Evolutionary conservation across 257 asterid genomes (phyloP), one percentile per base, ranked within the genome.

Genomic region (Fraxinus anomala): DNA sequence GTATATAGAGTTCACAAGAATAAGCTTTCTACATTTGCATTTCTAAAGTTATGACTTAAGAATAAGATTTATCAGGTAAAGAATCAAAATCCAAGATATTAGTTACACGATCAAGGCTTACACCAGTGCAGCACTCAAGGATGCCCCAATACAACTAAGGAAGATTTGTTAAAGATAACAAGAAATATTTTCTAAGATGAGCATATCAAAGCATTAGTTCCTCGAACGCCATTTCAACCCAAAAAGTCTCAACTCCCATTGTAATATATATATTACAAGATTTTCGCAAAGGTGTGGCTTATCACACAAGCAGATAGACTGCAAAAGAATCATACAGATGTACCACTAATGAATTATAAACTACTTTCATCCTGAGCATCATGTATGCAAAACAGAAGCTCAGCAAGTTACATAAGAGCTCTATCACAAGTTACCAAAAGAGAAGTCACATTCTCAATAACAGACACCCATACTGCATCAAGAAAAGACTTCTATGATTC

Each of bases 221-320:
- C 36, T 76, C 23, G 70, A 76, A 85, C 17, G 4, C 17, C 33
- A 21, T 61, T 61, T 21, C 68, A 61, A 24, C 33, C 16, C 68
- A 61, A 23, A 23, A 61, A 61, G 14, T 21, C 68, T 61, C 68
- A 24, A 61, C 31, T 12, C 33, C 34, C 28, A 19, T 3, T 42
- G 73, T 23, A 68, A 51, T 44, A 74, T 69, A 68, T 63, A 75
- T 7, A 36, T 36, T 36, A 36, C 37, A 74, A 54, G 71, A 75
- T 69, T 40, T 67, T 83, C 49, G 72, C 39, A 75, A 79, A 80
- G 77, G 73, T 77, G 63, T 65, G 84, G 80, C 75, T 75, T 80
- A 79, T 79, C 84, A 81, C 86, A 82, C 84, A 85, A 79, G 82
- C 91, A 86, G 89, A 87, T 86, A 90, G 86, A 91, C 92, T 86